Evolutionary conservation across 139 green algal genomes (phyloP).

Genomic region (Nannochloris sp.): DNA sequence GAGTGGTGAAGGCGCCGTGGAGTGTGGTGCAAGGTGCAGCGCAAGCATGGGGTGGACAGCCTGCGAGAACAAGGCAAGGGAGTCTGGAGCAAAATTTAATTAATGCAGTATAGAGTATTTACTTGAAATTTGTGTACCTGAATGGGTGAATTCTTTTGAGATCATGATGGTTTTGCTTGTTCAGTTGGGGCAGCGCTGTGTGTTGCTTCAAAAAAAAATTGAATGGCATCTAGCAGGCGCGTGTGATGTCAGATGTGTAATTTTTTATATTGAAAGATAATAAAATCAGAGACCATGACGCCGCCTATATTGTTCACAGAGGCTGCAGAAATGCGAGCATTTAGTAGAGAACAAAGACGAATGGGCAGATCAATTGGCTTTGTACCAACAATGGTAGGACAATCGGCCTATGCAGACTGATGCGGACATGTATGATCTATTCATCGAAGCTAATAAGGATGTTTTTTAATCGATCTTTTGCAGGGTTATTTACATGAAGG

Average conservation of each 20-base stretch:
- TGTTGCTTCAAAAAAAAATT: too few relatives aligned
- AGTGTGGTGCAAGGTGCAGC: neutral
- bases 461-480: too few relatives aligned
- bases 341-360: slow-evolving; percentile 43
- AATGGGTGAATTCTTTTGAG: too few relatives aligned
- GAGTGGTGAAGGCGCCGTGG: neutral
- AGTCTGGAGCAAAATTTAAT: neutral
- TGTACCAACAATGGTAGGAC: slow-evolving; percentile 93
- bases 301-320: slow-evolving; percentile 27
- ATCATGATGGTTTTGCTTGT: too few relatives aligned
- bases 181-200: too few relatives aligned
- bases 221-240: too few relatives aligned
- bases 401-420: too few relatives aligned
- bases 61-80: too few relatives aligned
- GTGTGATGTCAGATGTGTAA: neutral
- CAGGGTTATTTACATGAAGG: slow-evolving; percentile 92
- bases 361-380: slow-evolving; percentile 68
- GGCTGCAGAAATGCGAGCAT: slow-evolving; percentile 64
- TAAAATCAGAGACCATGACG: slow-evolving; percentile 2
- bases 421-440: too few relatives aligned
- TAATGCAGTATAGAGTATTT: neutral
- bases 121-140: too few relatives aligned
- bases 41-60: too few relatives aligned
- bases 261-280: neutral
- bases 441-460: too few relatives aligned